Percentiles rank a stretch among this genome's conserved stretches.
These are phyloP conservation scores for Gossypium anomalum DNA, from an alignment of 345 rosid genomes.

Conservation along the genomic window DNA sequence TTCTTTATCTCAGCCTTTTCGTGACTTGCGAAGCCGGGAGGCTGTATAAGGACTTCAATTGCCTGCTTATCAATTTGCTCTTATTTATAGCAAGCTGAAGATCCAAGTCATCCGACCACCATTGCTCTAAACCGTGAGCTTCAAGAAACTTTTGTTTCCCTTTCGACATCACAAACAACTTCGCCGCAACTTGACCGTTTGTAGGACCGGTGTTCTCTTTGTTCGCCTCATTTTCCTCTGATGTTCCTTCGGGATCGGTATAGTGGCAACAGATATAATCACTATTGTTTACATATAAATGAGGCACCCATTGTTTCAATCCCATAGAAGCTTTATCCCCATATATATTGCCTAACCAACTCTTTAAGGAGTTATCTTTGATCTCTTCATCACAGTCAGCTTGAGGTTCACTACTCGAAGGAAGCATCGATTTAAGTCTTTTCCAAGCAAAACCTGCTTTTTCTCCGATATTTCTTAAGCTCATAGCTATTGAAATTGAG, in stretches of 20 bases:
- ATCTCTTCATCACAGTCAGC: conserved; percentile 17
- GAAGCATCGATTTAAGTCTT: conserved; percentile 73
- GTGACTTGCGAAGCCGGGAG: conserved; percentile 35
- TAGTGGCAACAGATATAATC: conserved; percentile 87
- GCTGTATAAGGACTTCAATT: conserved; percentile 75
- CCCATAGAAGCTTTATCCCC: conserved; percentile 37
- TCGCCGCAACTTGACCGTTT: conserved; percentile 56
- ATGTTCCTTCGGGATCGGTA: conserved; percentile 44
- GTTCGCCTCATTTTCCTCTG: conserved; percentile 26
- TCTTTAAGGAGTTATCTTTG: conserved; percentile 30
- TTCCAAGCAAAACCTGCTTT: conserved; percentile 78
- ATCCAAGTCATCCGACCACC: conserved; percentile 94
- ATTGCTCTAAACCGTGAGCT: conserved; percentile 92
- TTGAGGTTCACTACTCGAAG: conserved; percentile 33
- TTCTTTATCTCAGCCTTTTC: conserved; percentile 13
- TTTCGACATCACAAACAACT: conserved; percentile 86
- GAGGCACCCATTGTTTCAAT: conserved; percentile 77
- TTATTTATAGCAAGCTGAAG: conserved; percentile 63
- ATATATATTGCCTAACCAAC: conserved; percentile 51
- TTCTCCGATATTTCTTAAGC: conserved; percentile 81
- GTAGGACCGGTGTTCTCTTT: conserved; percentile 49
- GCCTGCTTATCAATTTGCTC: conserved; percentile 81
- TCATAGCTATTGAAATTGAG: conserved; percentile 83
- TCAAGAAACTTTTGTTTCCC: conserved; percentile 91
- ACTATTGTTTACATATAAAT: conserved; percentile 81